Evolutionary conservation across 192 early-diverging fungal genomes (phyloP), one percentile per base, ranked within the genome.

Genomic region (Coemansia sp.): DNA sequence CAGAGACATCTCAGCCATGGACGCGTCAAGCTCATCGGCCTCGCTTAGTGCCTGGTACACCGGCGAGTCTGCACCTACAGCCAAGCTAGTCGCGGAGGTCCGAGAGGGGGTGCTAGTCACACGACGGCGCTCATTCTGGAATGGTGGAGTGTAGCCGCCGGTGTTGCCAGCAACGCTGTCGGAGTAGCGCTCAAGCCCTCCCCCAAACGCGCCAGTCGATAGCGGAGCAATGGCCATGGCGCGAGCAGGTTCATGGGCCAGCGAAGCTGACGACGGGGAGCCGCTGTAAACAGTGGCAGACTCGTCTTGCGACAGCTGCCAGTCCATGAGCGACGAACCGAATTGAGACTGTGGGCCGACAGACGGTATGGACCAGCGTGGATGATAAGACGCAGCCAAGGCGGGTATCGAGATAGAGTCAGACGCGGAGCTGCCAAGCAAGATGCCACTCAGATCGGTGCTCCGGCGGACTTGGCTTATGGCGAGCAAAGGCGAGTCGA

Each of bases 251-350:
- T 69, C 65, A 14, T 58, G 36, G 5, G 61, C 62, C 3, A 55
- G 37, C 6, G 72, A 70, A 0, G 16, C 25, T 6, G 64, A 58
- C 3, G 59, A 28, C 6, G 59, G 71, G 16, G 66, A 66, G 52
- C 63, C 56, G 38, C 62, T 70, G 42, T 66, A 57, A 2, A 58
- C 38, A 1, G 71, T 64, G 7, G 61, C n/a, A 3, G 71, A 35
- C 28, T 36, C 65, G 35, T 75, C 73, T n/a, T 68, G 68, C 31
- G 73, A 62, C 14, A 65, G 37, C 35, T 65, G 72, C 79, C 79
- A 81, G 34, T 76, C 66, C 35, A 66, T 60, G 12, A 81, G 62
- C 48, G 74, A 66, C 55, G 66, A 61, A 36, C 76, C 74, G 41
- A 76, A 75, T 10, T 35, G 23, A 9, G 39, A 36, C 21, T 64